Conservation (phyloP, 768 basidiomycete genomes). For the Strobilomyces echinocephalus region DNA sequence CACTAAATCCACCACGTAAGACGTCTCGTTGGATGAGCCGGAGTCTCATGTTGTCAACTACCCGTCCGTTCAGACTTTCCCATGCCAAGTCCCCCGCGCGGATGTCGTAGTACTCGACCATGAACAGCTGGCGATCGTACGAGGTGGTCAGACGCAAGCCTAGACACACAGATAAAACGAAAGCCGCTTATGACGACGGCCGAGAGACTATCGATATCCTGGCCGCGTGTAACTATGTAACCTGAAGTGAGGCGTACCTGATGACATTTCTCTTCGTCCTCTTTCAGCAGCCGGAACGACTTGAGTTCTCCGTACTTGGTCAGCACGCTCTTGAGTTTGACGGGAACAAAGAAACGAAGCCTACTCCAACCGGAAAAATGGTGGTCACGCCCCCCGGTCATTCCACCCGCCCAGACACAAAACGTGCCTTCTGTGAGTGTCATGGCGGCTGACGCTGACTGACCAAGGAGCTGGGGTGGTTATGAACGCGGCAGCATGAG, state of each 20-base stretch:
- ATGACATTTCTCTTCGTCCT: slow-evolving; percentile 19
- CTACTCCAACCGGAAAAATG: slow-evolving; percentile 23
- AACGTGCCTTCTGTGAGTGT: slow-evolving; percentile 51
- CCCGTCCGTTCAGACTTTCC: slow-evolving; percentile 43
- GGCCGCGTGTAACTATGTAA: background rate
- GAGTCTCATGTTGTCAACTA: slow-evolving; percentile 50
- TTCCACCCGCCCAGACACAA: slow-evolving; percentile 39
- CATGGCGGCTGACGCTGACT: slow-evolving; percentile 41
- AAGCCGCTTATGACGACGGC: slow-evolving; percentile 1
- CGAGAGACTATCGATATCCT: slow-evolving; percentile 3
- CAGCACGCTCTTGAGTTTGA: slow-evolving; percentile 28
- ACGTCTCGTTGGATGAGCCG: slow-evolving; percentile 36
- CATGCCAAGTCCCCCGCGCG: slow-evolving; percentile 53
- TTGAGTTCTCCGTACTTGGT: slow-evolving; percentile 31
- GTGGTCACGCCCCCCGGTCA: slow-evolving; percentile 17
- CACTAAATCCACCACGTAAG: slow-evolving; percentile 18
- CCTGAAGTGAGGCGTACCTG: slow-evolving; percentile 24
- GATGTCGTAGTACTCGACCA: slow-evolving; percentile 65
- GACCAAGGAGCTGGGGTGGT: slow-evolving; percentile 46
- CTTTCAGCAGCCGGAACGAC: slow-evolving; percentile 25
- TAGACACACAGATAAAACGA: background rate
- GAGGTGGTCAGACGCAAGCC: slow-evolving; percentile 14
- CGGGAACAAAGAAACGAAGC: slow-evolving; percentile 22
- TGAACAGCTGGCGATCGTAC: slow-evolving; percentile 37
- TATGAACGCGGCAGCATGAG: slow-evolving; percentile 6